These are phyloP conservation scores for Dictyostelium capitatum DNA, from an alignment of 78 protist genomes.

Conservation along the genomic window DNA sequence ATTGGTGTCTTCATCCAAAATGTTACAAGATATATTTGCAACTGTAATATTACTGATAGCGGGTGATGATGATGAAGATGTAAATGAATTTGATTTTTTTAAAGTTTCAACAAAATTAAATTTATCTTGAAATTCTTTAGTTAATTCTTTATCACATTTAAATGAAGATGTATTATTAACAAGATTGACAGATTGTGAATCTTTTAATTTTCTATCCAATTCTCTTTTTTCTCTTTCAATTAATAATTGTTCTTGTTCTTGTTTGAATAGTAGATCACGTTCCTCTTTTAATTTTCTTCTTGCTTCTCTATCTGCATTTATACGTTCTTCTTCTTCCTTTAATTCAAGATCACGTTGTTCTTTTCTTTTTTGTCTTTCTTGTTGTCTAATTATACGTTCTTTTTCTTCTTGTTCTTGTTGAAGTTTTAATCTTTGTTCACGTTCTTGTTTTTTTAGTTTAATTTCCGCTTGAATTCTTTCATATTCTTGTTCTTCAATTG, in stretches of 20 bases:
- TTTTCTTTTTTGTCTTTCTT: slow-evolving; percentile 39
- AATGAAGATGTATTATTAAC: too few relatives aligned
- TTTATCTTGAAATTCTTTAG: slow-evolving; percentile 2
- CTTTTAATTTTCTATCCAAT: background rate
- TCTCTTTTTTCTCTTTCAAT: background rate
- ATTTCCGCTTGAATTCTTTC: slow-evolving; percentile 21
- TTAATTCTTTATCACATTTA: background rate
- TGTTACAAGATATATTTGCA: background rate
- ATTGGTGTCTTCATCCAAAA: background rate
- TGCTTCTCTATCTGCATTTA: background rate
- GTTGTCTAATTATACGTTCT: slow-evolving; percentile 17
- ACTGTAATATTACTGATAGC: background rate
- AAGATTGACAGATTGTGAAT: background rate
- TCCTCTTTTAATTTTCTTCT: slow-evolving; percentile 34
- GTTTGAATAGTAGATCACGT: slow-evolving; percentile 17
- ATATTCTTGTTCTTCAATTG: slow-evolving; percentile 5
- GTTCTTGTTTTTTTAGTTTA: slow-evolving; percentile 25
- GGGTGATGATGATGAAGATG: background rate
- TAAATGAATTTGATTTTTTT: background rate
- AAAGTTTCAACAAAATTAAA: background rate
- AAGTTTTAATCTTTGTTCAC: slow-evolving; percentile 8
- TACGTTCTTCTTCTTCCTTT: slow-evolving; percentile 27
- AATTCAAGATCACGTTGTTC: slow-evolving; percentile 17
- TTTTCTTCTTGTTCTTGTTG: slow-evolving; percentile 30
- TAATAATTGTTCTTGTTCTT: slow-evolving; percentile 6